These are phyloP conservation scores for Pythium grandisporangium DNA, from an alignment of 352 stramenopile species.

Conservation along the genomic window DNA sequence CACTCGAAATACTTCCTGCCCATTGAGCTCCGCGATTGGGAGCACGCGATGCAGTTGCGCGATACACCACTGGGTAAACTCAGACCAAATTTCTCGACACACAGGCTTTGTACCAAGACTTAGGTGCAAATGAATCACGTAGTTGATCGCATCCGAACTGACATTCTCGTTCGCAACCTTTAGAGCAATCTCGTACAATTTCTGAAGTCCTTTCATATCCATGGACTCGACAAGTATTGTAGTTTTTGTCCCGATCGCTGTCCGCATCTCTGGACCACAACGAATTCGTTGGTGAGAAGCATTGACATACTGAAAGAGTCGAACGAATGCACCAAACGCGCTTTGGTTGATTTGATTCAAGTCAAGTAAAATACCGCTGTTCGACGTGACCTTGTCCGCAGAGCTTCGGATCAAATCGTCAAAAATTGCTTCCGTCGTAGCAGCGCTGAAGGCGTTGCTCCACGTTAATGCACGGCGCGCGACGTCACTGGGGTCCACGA, in stretches of 20 bases:
- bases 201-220: constrained; percentile 18
- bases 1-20: constrained; percentile 17
- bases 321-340: constrained; percentile 17
- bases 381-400: too few relatives aligned
- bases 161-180: constrained; percentile 5
- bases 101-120: constrained; percentile 15
- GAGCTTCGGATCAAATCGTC: constrained; percentile 4
- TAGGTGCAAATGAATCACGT: constrained; percentile 14
- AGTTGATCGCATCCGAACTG: constrained; percentile 9
- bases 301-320: constrained; percentile 24
- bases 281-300: constrained; percentile 9
- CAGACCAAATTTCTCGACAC: constrained; percentile 13
- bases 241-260: not conserved
- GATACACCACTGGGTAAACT: constrained; percentile 12
- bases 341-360: constrained; percentile 9
- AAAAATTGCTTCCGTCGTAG: constrained; percentile 14
- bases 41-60: not conserved
- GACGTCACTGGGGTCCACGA: constrained; percentile 64
- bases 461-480: constrained; percentile 52
- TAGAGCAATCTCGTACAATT: constrained; percentile 14
- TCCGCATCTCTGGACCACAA: constrained; percentile 2
- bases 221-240: constrained; percentile 15
- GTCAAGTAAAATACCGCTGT: constrained; percentile 6
- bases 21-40: not conserved
- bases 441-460: constrained; percentile 40